Percentiles rank a stretch among this genome's conserved stretches.
Evolutionary conservation across 2,329 filamentous ascomycete species (phyloP).

Genomic region (Ceratocystis smalleyi): DNA sequence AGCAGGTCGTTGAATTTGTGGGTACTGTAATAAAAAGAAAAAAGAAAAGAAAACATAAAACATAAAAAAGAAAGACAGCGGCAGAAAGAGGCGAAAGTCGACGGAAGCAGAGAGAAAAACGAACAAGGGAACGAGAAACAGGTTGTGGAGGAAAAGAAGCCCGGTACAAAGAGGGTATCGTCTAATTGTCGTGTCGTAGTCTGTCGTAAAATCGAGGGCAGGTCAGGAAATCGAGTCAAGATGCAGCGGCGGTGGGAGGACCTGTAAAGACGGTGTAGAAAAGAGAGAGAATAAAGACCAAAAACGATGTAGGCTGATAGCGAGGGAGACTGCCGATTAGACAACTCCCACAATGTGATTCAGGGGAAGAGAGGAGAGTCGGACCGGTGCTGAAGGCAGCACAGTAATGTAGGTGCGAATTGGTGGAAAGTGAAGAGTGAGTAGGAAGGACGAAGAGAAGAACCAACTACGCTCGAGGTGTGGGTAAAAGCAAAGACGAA

Average conservation of each 20-base stretch:
- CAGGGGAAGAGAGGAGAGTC: not conserved
- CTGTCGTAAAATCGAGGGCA: not conserved
- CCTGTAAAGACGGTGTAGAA: not conserved
- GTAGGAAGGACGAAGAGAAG: not conserved
- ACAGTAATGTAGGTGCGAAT: not conserved
- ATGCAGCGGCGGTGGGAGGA: not conserved
- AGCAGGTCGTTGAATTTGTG: conserved; percentile 12
- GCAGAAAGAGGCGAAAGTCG: not conserved
- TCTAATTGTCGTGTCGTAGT: not conserved
- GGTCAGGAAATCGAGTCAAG: not conserved
- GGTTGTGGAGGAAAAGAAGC: not conserved
- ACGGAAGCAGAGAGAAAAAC: not conserved
- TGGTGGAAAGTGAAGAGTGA: not conserved
- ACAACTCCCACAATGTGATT: not conserved
- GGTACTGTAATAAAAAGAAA: not conserved
- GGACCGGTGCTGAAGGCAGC: not conserved
- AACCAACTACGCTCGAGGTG: not conserved
- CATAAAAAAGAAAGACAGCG: not conserved
- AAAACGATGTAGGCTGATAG: not conserved
- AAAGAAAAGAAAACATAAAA: not conserved
- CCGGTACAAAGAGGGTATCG: not conserved
- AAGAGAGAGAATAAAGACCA: not conserved
- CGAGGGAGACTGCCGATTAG: not conserved
- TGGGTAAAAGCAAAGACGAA: not conserved
- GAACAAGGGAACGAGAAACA: not conserved